Evolutionary conservation across 106 monocot genomes (phyloP), one percentile per base, ranked within the genome.

Genomic region (Dioscorea dumetorum): DNA sequence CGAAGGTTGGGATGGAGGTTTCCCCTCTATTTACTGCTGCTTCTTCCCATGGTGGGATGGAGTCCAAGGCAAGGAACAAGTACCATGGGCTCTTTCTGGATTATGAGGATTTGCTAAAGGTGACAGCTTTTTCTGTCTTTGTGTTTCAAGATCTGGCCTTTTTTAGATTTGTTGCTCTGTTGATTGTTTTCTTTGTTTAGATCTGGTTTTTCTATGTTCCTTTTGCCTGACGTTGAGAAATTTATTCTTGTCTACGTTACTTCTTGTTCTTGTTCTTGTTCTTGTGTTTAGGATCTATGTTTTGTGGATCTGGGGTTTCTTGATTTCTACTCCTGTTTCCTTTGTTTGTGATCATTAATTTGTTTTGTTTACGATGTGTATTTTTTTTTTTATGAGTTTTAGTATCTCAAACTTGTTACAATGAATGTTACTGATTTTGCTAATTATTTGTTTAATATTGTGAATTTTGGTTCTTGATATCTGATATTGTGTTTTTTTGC

Each of bases 31-130:
- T 69, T 54, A 24, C 66, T 75, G 28, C 28, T 28, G 28, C 28
- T 28, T 31, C 48, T 4, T 48, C 31, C 35, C 67, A 60, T 4
- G 62, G 61, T 62, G 70, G 66, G 14, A 67, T 68, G 34, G 78
- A 75, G 5, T 68, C 67, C 15, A 83, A 68, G 58, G 52, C 68
- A 35, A 60, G 78, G 32, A 68, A 68, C 74, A 83, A 71, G 59
- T 62, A 67, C 61, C 75, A 72, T 57, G 28, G 48, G 8, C 71
- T 83, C 9, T 58, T 75, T 58, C 78, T 78, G 63, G 83, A 83
- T 64, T 83, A 75, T 32, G 59, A 78, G 51, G 83, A 75, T 22
- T 68, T 75, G 75, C 24, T 71, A 4, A 71, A 50, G 83, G 83
- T 79, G 61, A 53, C 63, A 57, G 24, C 48, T 64, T 33, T 76